A percentile compares a stretch with the other conserved stretches of the same genome.
These are phyloP conservation scores for Gastrolobium bilobum DNA, from an alignment of 306 rosid species.

Conservation along the genomic window DNA sequence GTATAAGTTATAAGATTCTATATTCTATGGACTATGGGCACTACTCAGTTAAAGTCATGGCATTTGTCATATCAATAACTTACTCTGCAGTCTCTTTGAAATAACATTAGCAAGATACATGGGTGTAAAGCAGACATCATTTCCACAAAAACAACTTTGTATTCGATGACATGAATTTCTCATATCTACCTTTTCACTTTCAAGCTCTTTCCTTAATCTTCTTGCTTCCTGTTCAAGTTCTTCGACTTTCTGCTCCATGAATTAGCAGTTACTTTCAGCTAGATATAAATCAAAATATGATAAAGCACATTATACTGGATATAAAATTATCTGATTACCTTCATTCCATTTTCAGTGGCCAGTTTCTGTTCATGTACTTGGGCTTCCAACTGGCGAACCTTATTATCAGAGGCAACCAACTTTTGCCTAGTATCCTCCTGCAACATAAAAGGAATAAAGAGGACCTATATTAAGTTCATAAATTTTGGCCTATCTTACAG, in stretches of 20 bases:
- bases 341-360: constrained; percentile 68
- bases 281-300: constrained; percentile 43
- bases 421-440: constrained; percentile 93
- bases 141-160: constrained; percentile 5
- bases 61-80: constrained; percentile 20
- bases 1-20: constrained; percentile 18
- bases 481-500: neutral
- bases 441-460: constrained; percentile 51
- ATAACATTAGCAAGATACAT: constrained; percentile 34
- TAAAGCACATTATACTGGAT: neutral
- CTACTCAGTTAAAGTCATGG: neutral
- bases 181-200: constrained; percentile 89
- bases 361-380: constrained; percentile 74
- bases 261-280: constrained; percentile 43
- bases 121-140: constrained; percentile 8
- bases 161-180: constrained; percentile 40
- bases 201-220: constrained; percentile 79
- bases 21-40: constrained; percentile 39
- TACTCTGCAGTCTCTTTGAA: constrained; percentile 35
- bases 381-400: constrained; percentile 87
- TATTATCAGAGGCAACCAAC: constrained; percentile 81
- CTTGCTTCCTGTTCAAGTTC: constrained; percentile 75
- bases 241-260: constrained; percentile 78
- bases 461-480: constrained; percentile 22
- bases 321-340: constrained; percentile 55